Base-by-base conservation (phyloP, 257 asterid species). In the Jasminum sambac region DNA sequence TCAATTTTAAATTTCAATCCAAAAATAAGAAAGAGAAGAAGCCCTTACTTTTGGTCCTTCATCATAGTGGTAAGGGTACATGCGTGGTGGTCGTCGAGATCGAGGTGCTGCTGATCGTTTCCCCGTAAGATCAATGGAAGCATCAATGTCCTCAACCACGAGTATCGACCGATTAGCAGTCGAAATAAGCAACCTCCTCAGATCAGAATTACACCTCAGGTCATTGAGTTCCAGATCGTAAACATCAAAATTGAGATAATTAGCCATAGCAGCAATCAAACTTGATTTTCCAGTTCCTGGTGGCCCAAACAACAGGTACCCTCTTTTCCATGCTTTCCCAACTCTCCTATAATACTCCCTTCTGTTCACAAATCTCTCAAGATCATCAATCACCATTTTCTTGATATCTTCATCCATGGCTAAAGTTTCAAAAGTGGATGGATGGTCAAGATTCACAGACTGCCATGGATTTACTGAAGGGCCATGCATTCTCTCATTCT, bases 261-360 rank as follows among this genome's bases (percentile, higher is more conserved):
- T 90, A 0, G 96, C 95, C 76, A 90, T 90, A 1, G 96, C 95
- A 0, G 91, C 96, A 23, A 90, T 89, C 88, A 90, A 71, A 70
- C 90, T 91, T 2, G 97, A 89, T 72, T 89, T 91, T 30, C 92
- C 95, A 0, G 96, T 89, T 63, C 97, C 97, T 2, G 97, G 97
- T n/a, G 96, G 97, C 2, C 96, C 97, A 65, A 68, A 88, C 76
- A 87, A 16, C 74, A 90, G 67, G 52, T 90, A 89, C 17, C 97
- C 96, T 52, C 95, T 72, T 67, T 90, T 90, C 97, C 97, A 90
- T 0, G 97, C 89, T 70, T 81, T 88, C 0, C 96, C 97, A 0
- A 85, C 87, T 37, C 68, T 83, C 76, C 76, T 78, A 5, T 88
- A 88, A 25, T 79, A 70, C 0, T 88, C 90, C 42, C 62, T 90